phyloP scores from a whole-genome alignment of 2,329 filamentous ascomycete species.

The Diaporthe eres region DNA sequence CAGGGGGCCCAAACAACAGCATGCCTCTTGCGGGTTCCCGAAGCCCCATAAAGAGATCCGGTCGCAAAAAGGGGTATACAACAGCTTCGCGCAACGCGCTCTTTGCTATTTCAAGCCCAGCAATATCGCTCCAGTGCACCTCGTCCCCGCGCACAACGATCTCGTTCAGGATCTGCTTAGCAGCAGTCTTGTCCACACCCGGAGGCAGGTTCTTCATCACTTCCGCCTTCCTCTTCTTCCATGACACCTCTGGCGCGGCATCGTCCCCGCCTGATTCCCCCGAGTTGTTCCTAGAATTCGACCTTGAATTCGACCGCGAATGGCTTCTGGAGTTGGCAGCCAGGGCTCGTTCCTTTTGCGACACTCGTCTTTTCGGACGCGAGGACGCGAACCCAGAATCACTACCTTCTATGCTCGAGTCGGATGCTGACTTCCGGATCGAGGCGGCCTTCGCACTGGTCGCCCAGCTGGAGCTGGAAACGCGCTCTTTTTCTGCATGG shows the following conservation, averaged over 20 bases:
- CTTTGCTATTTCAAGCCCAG: constrained; percentile 91
- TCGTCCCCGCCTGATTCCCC: constrained; percentile 58
- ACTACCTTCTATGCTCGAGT: constrained; percentile 38
- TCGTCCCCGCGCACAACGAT: constrained; percentile 95
- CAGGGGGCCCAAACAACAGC: constrained; percentile 95
- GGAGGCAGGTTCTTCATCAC: constrained; percentile 84
- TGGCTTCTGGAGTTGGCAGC: constrained; percentile 6
- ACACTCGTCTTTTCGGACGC: constrained; percentile 34
- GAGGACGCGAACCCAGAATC: constrained; percentile 33
- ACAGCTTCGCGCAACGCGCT: constrained; percentile 94
- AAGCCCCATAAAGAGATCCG: constrained; percentile 95
- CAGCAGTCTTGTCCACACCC: constrained; percentile 85
- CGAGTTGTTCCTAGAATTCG: constrained; percentile 37
- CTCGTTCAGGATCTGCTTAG: constrained; percentile 94
- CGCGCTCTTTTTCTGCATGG: constrained; percentile 30
- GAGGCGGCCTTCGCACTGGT: constrained; percentile 32
- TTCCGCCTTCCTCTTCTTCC: constrained; percentile 73
- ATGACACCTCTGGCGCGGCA: constrained; percentile 61
- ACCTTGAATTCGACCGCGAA: constrained; percentile 34
- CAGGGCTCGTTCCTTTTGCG: constrained; percentile 36
- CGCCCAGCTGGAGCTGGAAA: constrained; percentile 30
- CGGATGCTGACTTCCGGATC: constrained; percentile 37
- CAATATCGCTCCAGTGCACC: constrained; percentile 94
- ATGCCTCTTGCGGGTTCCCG: constrained; percentile 95
- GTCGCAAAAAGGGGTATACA: constrained; percentile 95